Evolutionary conservation across 768 basidiomycete genomes (phyloP).

Genomic region (Boletus patriciae): DNA sequence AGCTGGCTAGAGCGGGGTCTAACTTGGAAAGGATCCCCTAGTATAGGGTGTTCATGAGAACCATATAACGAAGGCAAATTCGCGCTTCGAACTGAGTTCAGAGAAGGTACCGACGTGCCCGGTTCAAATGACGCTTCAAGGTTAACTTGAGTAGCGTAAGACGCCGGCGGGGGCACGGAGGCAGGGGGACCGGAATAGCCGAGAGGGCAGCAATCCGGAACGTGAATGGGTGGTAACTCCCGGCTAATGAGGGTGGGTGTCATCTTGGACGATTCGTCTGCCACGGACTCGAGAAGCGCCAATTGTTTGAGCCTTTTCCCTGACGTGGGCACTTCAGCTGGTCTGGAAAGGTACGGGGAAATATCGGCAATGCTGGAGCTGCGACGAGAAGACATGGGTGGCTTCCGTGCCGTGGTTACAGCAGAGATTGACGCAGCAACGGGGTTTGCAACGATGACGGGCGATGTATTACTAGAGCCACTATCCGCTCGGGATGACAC

Average conservation of each 20-base stretch:
- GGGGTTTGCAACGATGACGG: neutral
- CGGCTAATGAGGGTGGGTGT: conserved; percentile 40
- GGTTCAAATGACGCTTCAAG: conserved; percentile 39
- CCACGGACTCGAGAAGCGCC: conserved; percentile 69
- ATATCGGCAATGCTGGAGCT: conserved; percentile 60
- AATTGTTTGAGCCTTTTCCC: conserved; percentile 67
- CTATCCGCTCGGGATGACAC: neutral
- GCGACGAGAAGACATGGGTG: conserved; percentile 29
- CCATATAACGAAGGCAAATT: conserved; percentile 1
- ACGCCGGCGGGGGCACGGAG: conserved; percentile 31
- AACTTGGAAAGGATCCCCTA: conserved; percentile 41
- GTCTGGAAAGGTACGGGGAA: conserved; percentile 64
- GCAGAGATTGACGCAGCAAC: conserved; percentile 12
- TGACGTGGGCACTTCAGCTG: conserved; percentile 53
- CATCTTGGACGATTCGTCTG: conserved; percentile 69
- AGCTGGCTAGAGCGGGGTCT: conserved; percentile 51
- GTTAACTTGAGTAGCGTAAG: conserved; percentile 18
- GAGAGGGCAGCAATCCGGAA: conserved; percentile 1
- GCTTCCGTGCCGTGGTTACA: conserved; percentile 21
- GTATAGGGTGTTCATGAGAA: conserved; percentile 6
- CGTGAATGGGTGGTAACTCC: conserved; percentile 21
- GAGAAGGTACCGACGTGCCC: conserved; percentile 6
- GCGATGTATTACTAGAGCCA: conserved; percentile 10
- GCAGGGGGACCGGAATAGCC: conserved; percentile 21
- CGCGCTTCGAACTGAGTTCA: conserved; percentile 7